phyloP scores from a whole-genome alignment of 2,329 filamentous ascomycete species.

The Fusarium sp. region DNA sequence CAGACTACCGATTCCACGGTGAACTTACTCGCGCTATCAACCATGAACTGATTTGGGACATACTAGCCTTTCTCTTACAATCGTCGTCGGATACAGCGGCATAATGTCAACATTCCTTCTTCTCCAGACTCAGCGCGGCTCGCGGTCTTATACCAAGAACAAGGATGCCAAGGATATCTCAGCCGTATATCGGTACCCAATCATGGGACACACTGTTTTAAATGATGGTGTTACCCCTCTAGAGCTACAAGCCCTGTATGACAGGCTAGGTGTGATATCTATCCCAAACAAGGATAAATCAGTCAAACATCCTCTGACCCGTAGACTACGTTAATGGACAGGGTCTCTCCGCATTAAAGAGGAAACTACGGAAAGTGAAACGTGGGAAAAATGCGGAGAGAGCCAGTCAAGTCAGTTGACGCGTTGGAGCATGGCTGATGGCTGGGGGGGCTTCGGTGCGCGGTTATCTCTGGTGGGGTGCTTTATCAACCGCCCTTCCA shows the following conservation, averaged over 20 bases:
- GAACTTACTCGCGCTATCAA: not conserved
- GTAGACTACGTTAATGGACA: not conserved
- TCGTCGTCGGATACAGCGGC: not conserved
- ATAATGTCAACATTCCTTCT: not conserved
- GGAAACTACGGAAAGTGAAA: not conserved
- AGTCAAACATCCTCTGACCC: not conserved
- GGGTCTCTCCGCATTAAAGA: not conserved
- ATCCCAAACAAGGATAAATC: not conserved
- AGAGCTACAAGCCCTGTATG: not conserved
- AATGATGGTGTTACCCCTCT: not conserved
- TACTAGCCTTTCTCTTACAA: not conserved
- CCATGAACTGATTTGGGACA: not conserved
- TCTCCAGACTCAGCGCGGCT: not conserved
- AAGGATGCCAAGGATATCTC: not conserved
- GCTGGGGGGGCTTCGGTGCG: slow-evolving; percentile 25
- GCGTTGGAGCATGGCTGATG: slow-evolving; percentile 12
- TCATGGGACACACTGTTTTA: not conserved
- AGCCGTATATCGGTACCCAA: not conserved
- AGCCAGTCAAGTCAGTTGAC: slow-evolving; percentile 27
- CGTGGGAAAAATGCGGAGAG: not conserved
- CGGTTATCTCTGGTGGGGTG: slow-evolving; percentile 37
- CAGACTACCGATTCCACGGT: not conserved
- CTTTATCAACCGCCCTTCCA: slow-evolving; percentile 25
- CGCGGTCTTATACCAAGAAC: not conserved
- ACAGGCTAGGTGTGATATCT: not conserved